phyloP scores from a whole-genome alignment of 345 rosid genomes.

The Hypericum perforatum region DNA sequence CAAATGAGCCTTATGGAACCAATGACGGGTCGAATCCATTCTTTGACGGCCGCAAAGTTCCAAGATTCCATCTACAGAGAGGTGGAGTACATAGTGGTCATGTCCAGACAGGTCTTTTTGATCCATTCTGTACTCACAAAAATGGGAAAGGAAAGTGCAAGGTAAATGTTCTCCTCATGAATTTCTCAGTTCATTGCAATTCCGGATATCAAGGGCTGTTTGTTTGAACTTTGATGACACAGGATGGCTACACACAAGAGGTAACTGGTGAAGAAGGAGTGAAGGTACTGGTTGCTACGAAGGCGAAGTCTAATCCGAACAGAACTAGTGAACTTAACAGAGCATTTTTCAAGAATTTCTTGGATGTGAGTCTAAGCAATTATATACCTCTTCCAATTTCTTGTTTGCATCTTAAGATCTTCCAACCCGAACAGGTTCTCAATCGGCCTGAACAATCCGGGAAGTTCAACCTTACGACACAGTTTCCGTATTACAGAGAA shows the following conservation, averaged over 20 bases:
- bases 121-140: constrained; percentile 3
- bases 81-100: constrained; percentile 5
- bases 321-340: neutral
- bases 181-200: too few species aligned
- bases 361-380: neutral
- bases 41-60: neutral
- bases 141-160: neutral
- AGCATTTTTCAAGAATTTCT: constrained; percentile 1
- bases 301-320: neutral
- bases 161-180: neutral
- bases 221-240: too few species aligned
- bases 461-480: constrained; percentile 37
- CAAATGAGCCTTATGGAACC: constrained; percentile 6
- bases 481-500: neutral
- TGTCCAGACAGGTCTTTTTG: neutral
- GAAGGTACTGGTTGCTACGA: neutral
- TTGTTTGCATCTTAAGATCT: neutral
- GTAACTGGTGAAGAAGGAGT: neutral
- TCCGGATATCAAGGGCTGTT: neutral
- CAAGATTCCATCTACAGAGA: neutral
- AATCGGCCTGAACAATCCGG: constrained; percentile 5
- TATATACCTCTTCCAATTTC: too few species aligned
- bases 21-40: constrained; percentile 4
- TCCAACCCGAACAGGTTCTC: neutral
- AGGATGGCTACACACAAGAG: constrained; percentile 7